phyloP scores from a whole-genome alignment of 208 protist species.

The Leishmania mexicana region DNA sequence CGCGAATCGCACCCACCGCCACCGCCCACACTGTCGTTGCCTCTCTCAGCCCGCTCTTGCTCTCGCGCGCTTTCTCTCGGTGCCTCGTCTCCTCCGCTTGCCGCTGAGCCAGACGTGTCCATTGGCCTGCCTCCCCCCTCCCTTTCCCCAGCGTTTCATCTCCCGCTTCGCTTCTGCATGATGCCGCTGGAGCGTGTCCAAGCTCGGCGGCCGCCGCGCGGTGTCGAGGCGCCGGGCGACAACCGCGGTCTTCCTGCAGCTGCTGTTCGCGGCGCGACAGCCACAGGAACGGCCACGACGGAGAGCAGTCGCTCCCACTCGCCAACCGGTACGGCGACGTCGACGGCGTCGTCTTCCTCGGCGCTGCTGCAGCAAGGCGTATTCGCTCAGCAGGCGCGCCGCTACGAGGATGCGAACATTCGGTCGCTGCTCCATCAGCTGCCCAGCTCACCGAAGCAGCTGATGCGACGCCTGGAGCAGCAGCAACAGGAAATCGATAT shows the following conservation, averaged over 20 bases:
- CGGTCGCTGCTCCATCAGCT: constrained; percentile 34
- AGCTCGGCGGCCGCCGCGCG: constrained; percentile 1
- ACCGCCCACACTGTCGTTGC: background rate
- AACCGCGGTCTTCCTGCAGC: background rate
- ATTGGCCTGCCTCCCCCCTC: background rate
- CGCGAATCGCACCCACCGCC: background rate
- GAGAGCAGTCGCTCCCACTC: constrained; percentile 21
- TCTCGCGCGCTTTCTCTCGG: background rate
- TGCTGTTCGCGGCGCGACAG: background rate
- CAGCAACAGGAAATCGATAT: constrained; percentile 69
- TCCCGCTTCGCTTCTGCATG: background rate
- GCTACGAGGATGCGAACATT: constrained; percentile 29
- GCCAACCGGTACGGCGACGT: background rate
- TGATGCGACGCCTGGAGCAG: constrained; percentile 68
- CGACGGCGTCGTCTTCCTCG: constrained; percentile 3
- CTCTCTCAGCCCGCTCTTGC: no score
- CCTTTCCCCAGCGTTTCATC: background rate
- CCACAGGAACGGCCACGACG: constrained; percentile 20
- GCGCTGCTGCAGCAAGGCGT: background rate
- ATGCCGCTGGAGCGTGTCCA: constrained; percentile 14
- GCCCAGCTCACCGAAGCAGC: constrained; percentile 70
- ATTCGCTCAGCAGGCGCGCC: constrained; percentile 7
- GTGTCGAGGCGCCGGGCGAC: background rate
- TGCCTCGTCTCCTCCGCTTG: background rate
- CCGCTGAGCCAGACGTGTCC: background rate